phyloP scores from a whole-genome alignment of 164 flowering plant species.

The Saururus chinensis region DNA sequence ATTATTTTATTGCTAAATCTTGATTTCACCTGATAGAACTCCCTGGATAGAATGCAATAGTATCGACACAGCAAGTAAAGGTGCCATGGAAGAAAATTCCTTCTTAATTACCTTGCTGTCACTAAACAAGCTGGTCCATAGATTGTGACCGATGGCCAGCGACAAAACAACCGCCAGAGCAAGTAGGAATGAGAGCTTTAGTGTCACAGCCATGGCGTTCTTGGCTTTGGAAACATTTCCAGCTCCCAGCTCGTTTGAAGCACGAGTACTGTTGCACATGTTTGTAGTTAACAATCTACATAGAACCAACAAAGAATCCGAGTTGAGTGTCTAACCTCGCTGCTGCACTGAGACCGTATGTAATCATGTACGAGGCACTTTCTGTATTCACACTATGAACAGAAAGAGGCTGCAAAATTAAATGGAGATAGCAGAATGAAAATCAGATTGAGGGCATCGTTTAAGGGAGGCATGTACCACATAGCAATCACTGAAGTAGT shows the following conservation, averaged over 20 bases:
- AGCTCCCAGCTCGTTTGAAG: conserved; percentile 89
- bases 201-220: conserved; percentile 53
- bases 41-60: conserved; percentile 59
- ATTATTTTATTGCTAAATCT: no score
- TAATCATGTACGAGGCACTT: conserved; percentile 54
- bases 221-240: conserved; percentile 48
- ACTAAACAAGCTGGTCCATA: conserved; percentile 71
- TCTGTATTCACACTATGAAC: conserved; percentile 69
- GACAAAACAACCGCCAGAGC: conserved; percentile 33
- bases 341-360: conserved; percentile 83
- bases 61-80: conserved; percentile 54
- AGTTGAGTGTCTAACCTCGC: conserved; percentile 45
- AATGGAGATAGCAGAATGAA: no score
- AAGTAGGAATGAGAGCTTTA: conserved; percentile 53
- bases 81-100: conserved; percentile 50
- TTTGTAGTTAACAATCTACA: no score
- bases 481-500: conserved; percentile 80
- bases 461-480: conserved; percentile 33
- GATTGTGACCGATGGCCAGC: conserved; percentile 47
- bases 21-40: conserved; percentile 52
- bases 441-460: no score
- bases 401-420: no score
- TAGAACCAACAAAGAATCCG: background rate
- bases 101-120: conserved; percentile 28
- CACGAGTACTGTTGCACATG: conserved; percentile 54